Conservation (phyloP, 2,329 filamentous ascomycete genomes). For the Exophiala mesophila region DNA sequence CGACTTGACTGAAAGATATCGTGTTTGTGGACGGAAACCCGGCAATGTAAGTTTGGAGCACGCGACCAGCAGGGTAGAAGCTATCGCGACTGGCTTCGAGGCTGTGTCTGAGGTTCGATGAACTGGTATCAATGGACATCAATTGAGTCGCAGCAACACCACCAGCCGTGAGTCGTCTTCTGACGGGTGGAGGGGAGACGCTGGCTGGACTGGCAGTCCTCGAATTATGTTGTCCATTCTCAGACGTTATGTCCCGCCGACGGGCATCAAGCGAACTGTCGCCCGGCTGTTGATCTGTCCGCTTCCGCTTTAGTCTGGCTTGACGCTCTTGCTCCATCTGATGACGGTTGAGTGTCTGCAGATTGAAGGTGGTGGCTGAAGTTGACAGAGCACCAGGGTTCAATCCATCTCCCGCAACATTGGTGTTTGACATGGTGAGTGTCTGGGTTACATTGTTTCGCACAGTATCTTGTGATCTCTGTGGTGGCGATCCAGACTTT, state of each 20-base stretch:
- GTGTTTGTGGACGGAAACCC: constrained; percentile 51
- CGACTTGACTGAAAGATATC: constrained; percentile 55
- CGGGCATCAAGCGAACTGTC: not conserved
- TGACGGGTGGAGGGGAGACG: constrained; percentile 25
- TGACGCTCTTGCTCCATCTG: constrained; percentile 83
- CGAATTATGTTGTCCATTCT: constrained; percentile 15
- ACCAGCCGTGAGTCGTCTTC: not conserved
- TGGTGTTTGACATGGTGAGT: no score
- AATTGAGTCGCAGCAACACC: not conserved
- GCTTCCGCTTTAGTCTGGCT: constrained; percentile 60
- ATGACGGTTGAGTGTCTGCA: constrained; percentile 63
- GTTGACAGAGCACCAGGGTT: not conserved
- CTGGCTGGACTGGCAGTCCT: constrained; percentile 15
- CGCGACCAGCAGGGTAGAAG: constrained; percentile 56
- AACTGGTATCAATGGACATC: not conserved
- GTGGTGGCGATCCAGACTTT: constrained; percentile 1
- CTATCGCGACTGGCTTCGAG: not conserved
- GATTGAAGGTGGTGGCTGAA: constrained; percentile 26
- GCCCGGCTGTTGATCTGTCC: constrained; percentile 40
- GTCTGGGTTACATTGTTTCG: no score
- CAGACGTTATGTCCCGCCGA: not conserved
- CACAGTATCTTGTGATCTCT: not conserved
- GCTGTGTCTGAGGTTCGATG: not conserved
- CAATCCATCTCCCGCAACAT: not conserved
- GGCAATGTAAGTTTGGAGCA: constrained; percentile 76